These are phyloP conservation scores for Eucalyptus pauciflora DNA, from an alignment of 345 rosid genomes.

Conservation along the genomic window DNA sequence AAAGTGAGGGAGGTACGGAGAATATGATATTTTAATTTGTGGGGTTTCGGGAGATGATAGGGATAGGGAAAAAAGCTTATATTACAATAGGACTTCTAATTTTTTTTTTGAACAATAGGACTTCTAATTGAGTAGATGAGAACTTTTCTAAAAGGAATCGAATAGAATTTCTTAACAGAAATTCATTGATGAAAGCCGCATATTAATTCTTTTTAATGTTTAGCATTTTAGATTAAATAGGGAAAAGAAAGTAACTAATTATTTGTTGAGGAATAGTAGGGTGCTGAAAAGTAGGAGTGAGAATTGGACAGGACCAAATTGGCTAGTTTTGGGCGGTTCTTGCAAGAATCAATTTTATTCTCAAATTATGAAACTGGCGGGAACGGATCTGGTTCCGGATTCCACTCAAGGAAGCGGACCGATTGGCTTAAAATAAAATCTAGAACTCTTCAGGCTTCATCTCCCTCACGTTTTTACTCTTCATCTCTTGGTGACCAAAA, in stretches of 20 bases:
- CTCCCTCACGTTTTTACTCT: no score
- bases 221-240: neutral
- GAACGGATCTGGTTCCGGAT: neutral
- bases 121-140: neutral
- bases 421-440: neutral
- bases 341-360: no score
- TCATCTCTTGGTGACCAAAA: no score
- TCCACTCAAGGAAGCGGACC: neutral
- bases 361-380: neutral
- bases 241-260: neutral
- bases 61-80: neutral
- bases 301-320: neutral
- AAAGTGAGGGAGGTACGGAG: neutral
- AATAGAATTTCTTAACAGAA: neutral
- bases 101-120: neutral
- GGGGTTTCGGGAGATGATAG: neutral
- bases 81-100: neutral
- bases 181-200: neutral
- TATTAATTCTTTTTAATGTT: neutral
- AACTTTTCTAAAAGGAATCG: neutral
- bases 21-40: neutral
- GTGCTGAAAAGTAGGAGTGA: neutral
- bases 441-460: neutral
- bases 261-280: neutral
- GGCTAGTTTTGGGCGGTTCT: accelerated